A percentile compares a stretch with the other conserved stretches of the same genome.
phyloP scores from a whole-genome alignment of 306 rosid species.

The Glycine tomentella region DNA sequence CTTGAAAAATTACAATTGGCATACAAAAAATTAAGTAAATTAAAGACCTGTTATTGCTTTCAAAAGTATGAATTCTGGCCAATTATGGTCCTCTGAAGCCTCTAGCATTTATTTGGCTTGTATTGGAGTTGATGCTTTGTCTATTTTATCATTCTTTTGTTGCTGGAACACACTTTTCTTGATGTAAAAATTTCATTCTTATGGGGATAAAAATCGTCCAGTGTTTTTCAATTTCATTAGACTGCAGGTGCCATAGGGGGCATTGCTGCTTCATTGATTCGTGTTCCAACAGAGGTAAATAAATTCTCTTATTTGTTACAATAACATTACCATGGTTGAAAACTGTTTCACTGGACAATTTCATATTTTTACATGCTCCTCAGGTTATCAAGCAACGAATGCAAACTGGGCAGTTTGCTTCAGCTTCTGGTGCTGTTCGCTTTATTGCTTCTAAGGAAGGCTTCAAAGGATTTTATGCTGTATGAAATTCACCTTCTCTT shows the following conservation, averaged over 20 bases:
- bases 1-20: background rate
- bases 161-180: slow-evolving; percentile 36
- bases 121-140: slow-evolving; percentile 42
- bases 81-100: slow-evolving; percentile 29
- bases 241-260: slow-evolving; percentile 98
- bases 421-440: slow-evolving; percentile 86
- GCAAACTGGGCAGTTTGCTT: slow-evolving; percentile 93
- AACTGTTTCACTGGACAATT: slow-evolving; percentile 32
- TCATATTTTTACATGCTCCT: slow-evolving; percentile 41
- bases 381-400: slow-evolving; percentile 98
- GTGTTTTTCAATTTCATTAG: slow-evolving; percentile 58
- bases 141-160: slow-evolving; percentile 40
- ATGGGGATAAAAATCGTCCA: slow-evolving; percentile 22
- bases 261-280: slow-evolving; percentile 89
- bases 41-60: slow-evolving; percentile 37
- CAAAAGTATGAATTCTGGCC: slow-evolving; percentile 31
- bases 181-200: slow-evolving; percentile 22
- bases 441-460: slow-evolving; percentile 83
- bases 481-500: slow-evolving; percentile 46
- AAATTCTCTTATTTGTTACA: slow-evolving; percentile 37
- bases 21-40: slow-evolving; percentile 14
- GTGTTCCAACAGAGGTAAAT: slow-evolving; percentile 97
- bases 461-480: slow-evolving; percentile 88
- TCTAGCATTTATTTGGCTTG: slow-evolving; percentile 37
- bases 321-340: slow-evolving; percentile 25